Base-by-base conservation (phyloP, 805 yeast species). In the Isabelozyma rhagii region DNA sequence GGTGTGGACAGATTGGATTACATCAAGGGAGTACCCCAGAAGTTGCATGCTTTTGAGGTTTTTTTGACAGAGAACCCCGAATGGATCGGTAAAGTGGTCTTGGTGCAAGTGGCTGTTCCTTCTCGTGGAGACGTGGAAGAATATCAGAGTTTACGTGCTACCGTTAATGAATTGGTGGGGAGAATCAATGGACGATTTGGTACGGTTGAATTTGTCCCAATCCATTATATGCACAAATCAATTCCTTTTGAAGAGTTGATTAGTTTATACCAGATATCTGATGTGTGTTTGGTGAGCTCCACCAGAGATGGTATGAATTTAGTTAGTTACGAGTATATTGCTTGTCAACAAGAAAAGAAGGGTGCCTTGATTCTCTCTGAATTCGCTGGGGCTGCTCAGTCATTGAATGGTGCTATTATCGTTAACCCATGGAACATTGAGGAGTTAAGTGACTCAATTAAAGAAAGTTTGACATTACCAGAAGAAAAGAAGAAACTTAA, bases 371-470 rank as follows among this genome's bases (percentile, higher is more conserved):
- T 94, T 45, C 68, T 94, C 54, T 86, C 96, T 41, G 99, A 94
- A 71, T 94, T 94, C 71, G 94, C 99, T 0, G 99, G 99, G 45
- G 99, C 99, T n/a, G 98, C 99, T 0, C 99, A 94, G 71, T 87
- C 96, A 1, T 75, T 94, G 55, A 93, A 94, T 63, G 99, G 99
- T 21, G 91, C 97, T 1, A 66, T 93, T 11, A 83, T 94, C 51
- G 96, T 94, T 17, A 94, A 94, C 63, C 99, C 99, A 3, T 94
- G 99, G 99, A 94, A 93, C 65, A 93, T 92, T 18, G 99, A 94
- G 57, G 99, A 94, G 58, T 69, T 93, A 63, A 84, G 96, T 15
- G 88, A 82, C 41, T 87, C 97, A 3, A 86, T 93, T 48, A 78
- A 85, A 61, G 97, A 91, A 63, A 85, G 96, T 14, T 77, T 94